Conservation (phyloP, 2,329 filamentous ascomycete genomes). For the Talaromyces verruculosus region DNA sequence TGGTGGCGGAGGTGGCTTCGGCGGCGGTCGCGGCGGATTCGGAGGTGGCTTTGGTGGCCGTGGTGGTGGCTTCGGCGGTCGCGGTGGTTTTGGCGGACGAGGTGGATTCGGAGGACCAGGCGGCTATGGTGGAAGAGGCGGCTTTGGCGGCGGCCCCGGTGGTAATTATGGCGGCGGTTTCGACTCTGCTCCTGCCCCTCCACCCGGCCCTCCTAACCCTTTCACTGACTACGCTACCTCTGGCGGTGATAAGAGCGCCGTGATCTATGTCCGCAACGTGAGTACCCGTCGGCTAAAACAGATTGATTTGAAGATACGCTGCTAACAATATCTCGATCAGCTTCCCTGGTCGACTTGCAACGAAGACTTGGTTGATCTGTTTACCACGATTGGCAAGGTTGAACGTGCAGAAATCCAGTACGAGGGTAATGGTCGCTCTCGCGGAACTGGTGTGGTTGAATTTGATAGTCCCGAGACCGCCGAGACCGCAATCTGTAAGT, state of each 20-base stretch:
- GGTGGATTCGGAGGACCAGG: conserved; percentile 39
- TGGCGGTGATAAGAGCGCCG: conserved; percentile 77
- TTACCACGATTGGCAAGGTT: conserved; percentile 96
- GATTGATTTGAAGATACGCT: neutral
- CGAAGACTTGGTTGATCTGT: conserved; percentile 92
- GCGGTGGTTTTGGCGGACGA: conserved; percentile 43
- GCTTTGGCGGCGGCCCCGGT: conserved; percentile 51
- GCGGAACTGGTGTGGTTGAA: conserved; percentile 93
- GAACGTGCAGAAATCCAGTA: conserved; percentile 99
- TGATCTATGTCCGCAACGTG: conserved; percentile 96
- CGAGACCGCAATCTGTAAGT: conserved; percentile 78
- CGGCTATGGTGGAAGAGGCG: conserved; percentile 54
- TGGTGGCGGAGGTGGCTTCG: conserved; percentile 33
- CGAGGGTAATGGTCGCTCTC: conserved; percentile 91
- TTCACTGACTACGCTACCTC: conserved; percentile 92
- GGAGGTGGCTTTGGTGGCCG: conserved; percentile 54
- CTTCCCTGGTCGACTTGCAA: conserved; percentile 99
- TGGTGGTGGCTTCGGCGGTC: conserved; percentile 57
- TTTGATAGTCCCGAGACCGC: conserved; percentile 82
- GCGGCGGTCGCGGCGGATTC: conserved; percentile 46
- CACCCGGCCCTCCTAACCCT: conserved; percentile 68
- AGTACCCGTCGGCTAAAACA: conserved; percentile 46
- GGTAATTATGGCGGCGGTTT: conserved; percentile 49
- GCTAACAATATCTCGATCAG: conserved; percentile 47
- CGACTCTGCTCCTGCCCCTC: conserved; percentile 43